Evolutionary conservation across 2,329 filamentous ascomycete species (phyloP), one percentile per base, ranked within the genome.

Genomic region (Pseudocercospora fijiensis): DNA sequence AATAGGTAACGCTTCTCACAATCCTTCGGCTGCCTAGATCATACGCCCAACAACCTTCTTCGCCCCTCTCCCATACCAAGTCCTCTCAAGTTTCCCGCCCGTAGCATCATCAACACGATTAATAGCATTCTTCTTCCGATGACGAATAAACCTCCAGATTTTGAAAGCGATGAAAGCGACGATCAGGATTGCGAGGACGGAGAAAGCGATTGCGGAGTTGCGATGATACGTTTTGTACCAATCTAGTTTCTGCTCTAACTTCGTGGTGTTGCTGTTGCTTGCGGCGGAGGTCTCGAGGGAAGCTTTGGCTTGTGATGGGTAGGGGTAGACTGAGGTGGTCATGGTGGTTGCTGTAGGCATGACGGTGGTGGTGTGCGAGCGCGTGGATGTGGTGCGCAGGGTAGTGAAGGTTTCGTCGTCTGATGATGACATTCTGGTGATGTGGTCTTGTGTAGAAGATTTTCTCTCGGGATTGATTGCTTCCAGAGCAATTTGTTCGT

Each of bases 141-240:
- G 49, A 16, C 52, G 58, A 27, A 60, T 28, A 16, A 53, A 60
- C 22, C 58, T 24, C 60, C 60, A 62, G 27, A 57, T 27, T 43
- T 62, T 62, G 53, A 62, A 62, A 3, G 60, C 60, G 11, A 58
- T 22, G 30, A 62, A 62, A 5, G 37, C 41, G 10, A 52, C 43
- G 20, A 62, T 27, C 8, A 62, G 53, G 1, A 62, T 27, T 18
- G 60, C 60, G 8, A 62, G 51, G 13, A 58, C 16, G 9, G 60
- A 57, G 41, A 62, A 41, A 0, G 60, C 60, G 13, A 62, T 62
- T n/a, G 57, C 57, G 20, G 49, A 51, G 53, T 62, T 62, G 37
- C 60, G 53, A 20, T 58, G 57, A 30, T 62, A 56, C 1, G 28
- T 58, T 22, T 62, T 62, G 45, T 62, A 62, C 9, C 41, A 57